Base-by-base conservation (phyloP, 192 early-diverging fungal genomes). In the Thamnidium elegans region DNA sequence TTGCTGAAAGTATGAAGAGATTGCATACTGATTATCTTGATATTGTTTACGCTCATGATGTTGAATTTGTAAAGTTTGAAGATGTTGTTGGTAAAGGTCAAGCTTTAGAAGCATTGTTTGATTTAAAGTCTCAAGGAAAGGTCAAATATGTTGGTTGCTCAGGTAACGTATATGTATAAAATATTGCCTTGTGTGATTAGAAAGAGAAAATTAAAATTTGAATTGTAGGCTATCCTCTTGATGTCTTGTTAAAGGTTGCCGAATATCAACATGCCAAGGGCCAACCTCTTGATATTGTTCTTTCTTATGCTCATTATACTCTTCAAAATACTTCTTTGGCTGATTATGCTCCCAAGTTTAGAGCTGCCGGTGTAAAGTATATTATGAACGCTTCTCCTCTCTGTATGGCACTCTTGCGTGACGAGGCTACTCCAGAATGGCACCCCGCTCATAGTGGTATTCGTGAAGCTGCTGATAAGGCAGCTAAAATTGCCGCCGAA, bases 251-350 rank as follows among this genome's bases (percentile, higher is more conserved):
- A 26, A 75, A 75, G 7, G 78, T 91, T 45, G 80, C 86, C 7
- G 67, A 80, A 48, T 58, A 80, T 14, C 83, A 89, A 54, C 69
- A 83, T n/a, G 67, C 71, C 21, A 71, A 77, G 26, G 77, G 78
- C 1, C 71, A 75, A 32, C 86, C 84, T 4, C 65, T 89, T 11
- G 88, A 89, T 64, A 77, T 83, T 20, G 72, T 88, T 45, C 64
- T 89, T 6, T 85, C 87, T 6, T 91, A 91, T 46, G 87, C 86
- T 69, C 86, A 89, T 66, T 86, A 86, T 42, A 87, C 82, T 31
- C 69, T 91, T 45, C 86, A 89, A 50, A 88, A 85, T 64, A 86
- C 82, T 15, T 55, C 50, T 8, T 68, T 91, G 4, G 53, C 64
- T 0, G 75, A 81, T 4, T 87, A 83, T 54, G 67, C 81, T 17